Evolutionary conservation across 306 rosid species (phyloP).

Genomic region (Coriaria nepalensis): DNA sequence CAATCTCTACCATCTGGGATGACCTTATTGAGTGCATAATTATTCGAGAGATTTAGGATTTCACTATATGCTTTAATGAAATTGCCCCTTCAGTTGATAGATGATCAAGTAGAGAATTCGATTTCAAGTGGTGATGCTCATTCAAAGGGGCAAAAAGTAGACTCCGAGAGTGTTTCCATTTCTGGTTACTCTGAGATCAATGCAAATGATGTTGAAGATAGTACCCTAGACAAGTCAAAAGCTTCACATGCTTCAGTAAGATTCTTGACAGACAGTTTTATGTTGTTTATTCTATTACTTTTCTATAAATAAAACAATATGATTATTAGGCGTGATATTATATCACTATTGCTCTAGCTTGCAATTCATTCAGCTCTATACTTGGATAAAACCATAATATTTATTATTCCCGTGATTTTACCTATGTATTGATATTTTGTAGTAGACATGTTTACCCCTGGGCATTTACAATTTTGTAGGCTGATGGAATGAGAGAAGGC

Average conservation of each 20-base stretch:
- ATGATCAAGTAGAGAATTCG: constrained; percentile 37
- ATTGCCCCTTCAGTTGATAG: constrained; percentile 47
- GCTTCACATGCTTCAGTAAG: constrained; percentile 47
- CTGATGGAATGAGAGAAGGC: constrained; percentile 29
- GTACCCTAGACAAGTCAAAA: constrained; percentile 19
- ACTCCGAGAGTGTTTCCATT: constrained; percentile 27
- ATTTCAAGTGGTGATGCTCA: constrained; percentile 18
- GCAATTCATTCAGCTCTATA: no score
- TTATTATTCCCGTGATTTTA: not conserved
- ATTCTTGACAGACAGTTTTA: constrained; percentile 8
- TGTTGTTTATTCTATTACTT: not conserved
- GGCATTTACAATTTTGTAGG: constrained; percentile 34
- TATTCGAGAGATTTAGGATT: constrained; percentile 8
- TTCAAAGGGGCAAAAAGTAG: constrained; percentile 46
- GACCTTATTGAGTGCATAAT: constrained; percentile 7
- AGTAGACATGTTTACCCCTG: constrained; percentile 3
- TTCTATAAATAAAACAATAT: not conserved
- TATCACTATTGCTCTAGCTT: no score
- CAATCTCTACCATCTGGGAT: constrained; percentile 7
- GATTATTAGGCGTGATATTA: no score
- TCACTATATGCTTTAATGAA: constrained; percentile 12
- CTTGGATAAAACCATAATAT: not conserved
- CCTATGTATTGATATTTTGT: not conserved
- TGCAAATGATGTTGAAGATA: constrained; percentile 41
- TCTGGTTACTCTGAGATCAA: constrained; percentile 34